Evolutionary conservation across 345 rosid genomes (phyloP).

Genomic region (Eucalyptus brandiana): DNA sequence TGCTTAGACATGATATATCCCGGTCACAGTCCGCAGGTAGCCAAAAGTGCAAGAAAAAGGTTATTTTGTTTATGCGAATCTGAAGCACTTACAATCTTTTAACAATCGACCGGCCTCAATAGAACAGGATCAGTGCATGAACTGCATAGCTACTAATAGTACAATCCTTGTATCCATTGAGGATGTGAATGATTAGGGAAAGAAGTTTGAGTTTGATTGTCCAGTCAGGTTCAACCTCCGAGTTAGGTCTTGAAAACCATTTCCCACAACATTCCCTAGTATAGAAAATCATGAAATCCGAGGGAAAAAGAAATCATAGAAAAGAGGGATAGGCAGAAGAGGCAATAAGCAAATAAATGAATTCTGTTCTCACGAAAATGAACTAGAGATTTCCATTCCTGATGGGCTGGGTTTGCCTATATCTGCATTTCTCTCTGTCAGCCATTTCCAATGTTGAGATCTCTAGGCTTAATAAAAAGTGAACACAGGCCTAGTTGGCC

Average conservation of each 20-base stretch:
- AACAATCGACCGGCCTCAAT: not conserved
- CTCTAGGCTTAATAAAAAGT: not conserved
- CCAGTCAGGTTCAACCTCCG: not conserved
- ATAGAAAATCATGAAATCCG: not conserved
- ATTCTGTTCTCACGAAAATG: not conserved
- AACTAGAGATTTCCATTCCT: not conserved
- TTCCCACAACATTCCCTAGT: not conserved
- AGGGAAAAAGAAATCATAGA: not conserved
- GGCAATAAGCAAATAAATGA: not conserved
- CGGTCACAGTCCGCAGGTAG: not conserved
- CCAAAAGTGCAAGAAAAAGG: not conserved
- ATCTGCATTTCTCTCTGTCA: not conserved
- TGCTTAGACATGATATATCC: not conserved
- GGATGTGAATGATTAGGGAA: not conserved
- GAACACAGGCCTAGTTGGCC: not conserved
- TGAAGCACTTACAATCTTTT: not conserved
- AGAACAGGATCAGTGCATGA: not conserved
- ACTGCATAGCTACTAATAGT: not conserved
- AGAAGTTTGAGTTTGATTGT: not conserved
- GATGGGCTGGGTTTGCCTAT: not conserved
- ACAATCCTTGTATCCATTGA: not conserved
- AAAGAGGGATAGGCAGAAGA: not conserved
- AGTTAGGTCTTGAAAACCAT: not conserved
- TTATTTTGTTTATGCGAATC: not conserved
- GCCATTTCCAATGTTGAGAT: not conserved